These are phyloP conservation scores for Penicillium canescens DNA, from an alignment of 495 filamentous ascomycete genomes.

Conservation along the genomic window DNA sequence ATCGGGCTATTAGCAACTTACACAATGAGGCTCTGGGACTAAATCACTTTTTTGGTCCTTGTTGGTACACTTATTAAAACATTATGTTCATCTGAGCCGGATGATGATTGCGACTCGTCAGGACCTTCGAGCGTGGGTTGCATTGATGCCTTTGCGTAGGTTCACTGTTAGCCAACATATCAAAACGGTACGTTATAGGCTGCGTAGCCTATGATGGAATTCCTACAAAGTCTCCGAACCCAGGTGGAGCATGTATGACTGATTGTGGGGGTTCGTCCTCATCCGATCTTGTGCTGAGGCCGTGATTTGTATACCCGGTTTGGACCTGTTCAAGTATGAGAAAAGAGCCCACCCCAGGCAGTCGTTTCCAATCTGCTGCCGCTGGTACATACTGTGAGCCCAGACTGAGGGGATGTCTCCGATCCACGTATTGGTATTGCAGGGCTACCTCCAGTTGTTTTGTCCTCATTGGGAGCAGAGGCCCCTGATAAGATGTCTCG, in stretches of 20 bases:
- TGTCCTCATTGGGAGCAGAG: not conserved
- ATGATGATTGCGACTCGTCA: slow-evolving; percentile 5
- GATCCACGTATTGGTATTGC: slow-evolving; percentile 6
- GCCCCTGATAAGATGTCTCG: not conserved
- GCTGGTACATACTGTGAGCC: slow-evolving; percentile 34
- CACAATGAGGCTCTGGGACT: not conserved
- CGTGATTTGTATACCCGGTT: slow-evolving; percentile 56
- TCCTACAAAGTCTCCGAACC: slow-evolving; percentile 76
- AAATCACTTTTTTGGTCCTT: slow-evolving; percentile 18
- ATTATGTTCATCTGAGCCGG: slow-evolving; percentile 2
- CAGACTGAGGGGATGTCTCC: slow-evolving; percentile 15
- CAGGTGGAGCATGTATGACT: slow-evolving; percentile 83
- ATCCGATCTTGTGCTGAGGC: slow-evolving; percentile 52
- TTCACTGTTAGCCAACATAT: slow-evolving; percentile 1
- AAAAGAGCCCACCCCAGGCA: not conserved
- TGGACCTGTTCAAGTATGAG: slow-evolving; percentile 52
- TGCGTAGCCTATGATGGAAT: not conserved
- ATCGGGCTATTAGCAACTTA: slow-evolving; percentile 7
- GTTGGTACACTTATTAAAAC: slow-evolving; percentile 14
- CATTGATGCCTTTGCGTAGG: slow-evolving; percentile 4
- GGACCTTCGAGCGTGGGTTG: not conserved
- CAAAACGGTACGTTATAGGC: not conserved
- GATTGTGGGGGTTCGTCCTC: slow-evolving; percentile 75
- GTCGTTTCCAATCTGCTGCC: not conserved
- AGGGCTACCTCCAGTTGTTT: not conserved